Percentiles rank a stretch among this genome's conserved stretches.
phyloP scores from a whole-genome alignment of 345 rosid species.

The Bruguiera parviflora region DNA sequence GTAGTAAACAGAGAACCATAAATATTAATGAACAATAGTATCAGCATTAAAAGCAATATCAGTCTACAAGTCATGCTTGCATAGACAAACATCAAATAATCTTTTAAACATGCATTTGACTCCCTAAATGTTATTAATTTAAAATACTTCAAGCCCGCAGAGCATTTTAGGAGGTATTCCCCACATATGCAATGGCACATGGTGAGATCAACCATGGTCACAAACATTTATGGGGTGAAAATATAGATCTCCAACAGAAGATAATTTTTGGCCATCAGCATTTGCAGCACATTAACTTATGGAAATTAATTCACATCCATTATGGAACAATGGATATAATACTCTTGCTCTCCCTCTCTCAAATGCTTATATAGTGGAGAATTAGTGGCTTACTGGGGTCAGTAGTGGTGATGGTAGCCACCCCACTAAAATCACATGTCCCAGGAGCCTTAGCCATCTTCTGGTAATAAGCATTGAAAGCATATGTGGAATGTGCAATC shows the following conservation, averaged over 20 bases:
- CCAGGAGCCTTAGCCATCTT: constrained; percentile 65
- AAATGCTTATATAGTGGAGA: background rate
- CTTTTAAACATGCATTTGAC: background rate
- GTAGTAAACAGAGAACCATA: background rate
- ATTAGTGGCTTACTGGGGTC: constrained; percentile 70
- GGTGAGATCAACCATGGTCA: too few species aligned
- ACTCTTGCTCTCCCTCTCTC: background rate
- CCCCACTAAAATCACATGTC: constrained; percentile 94
- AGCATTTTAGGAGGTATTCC: background rate
- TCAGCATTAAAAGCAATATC: background rate
- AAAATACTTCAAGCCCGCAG: background rate
- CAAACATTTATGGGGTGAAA: too few species aligned
- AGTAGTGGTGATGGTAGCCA: constrained; percentile 74
- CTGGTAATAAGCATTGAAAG: constrained; percentile 91
- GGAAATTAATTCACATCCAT: background rate
- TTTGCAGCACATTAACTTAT: too few species aligned
- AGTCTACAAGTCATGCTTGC: background rate
- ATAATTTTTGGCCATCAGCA: background rate
- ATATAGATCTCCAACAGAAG: background rate
- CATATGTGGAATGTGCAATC: constrained; percentile 69
- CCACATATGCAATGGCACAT: background rate
- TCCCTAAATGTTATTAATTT: too few species aligned
- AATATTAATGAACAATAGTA: background rate
- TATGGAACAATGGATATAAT: background rate
- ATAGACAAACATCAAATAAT: background rate